Conservation (phyloP, 768 basidiomycete genomes). For the Cubamyces lactineus region DNA sequence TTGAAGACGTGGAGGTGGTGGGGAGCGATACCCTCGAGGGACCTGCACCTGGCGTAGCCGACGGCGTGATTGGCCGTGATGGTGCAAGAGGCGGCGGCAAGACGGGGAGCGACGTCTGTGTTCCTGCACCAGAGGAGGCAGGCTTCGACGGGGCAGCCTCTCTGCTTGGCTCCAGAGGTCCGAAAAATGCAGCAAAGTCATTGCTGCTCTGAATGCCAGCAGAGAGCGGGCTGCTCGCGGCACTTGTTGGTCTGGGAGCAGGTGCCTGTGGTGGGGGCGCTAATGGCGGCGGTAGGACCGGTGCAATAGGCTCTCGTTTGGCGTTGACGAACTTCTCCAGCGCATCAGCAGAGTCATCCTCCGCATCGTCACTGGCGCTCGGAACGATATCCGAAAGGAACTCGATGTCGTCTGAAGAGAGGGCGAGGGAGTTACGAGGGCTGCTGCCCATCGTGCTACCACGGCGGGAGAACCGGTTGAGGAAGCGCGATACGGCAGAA, state of each 20-base stretch:
- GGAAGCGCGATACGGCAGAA: conserved; percentile 83
- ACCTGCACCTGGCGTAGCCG: conserved; percentile 12
- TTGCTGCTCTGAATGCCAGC: neutral
- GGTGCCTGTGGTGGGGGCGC: conserved; percentile 15
- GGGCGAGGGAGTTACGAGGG: conserved; percentile 59
- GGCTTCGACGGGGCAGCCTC: conserved; percentile 3
- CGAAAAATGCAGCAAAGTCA: conserved; percentile 28
- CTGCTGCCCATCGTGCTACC: conserved; percentile 45
- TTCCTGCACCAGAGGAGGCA: neutral
- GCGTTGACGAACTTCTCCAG: conserved; percentile 45
- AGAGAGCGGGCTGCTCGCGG: conserved; percentile 3
- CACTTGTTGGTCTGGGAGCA: neutral
- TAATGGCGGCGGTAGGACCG: conserved; percentile 28
- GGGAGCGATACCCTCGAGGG: neutral
- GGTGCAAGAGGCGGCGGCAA: conserved; percentile 24
- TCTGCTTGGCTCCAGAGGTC: conserved; percentile 2
- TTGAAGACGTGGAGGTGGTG: conserved; percentile 5
- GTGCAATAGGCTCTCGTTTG: conserved; percentile 41
- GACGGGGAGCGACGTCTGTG: conserved; percentile 6
- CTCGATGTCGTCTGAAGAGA: conserved; percentile 81
- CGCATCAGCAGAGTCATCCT: conserved; percentile 39
- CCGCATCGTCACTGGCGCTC: conserved; percentile 47
- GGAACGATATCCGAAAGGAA: conserved; percentile 75
- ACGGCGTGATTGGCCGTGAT: conserved; percentile 22
- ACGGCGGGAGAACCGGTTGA: conserved; percentile 68